Percentiles rank a stretch among this genome's conserved stretches.
These are phyloP conservation scores for Tylopilus felleus DNA, from an alignment of 768 basidiomycete species.

Conservation along the genomic window DNA sequence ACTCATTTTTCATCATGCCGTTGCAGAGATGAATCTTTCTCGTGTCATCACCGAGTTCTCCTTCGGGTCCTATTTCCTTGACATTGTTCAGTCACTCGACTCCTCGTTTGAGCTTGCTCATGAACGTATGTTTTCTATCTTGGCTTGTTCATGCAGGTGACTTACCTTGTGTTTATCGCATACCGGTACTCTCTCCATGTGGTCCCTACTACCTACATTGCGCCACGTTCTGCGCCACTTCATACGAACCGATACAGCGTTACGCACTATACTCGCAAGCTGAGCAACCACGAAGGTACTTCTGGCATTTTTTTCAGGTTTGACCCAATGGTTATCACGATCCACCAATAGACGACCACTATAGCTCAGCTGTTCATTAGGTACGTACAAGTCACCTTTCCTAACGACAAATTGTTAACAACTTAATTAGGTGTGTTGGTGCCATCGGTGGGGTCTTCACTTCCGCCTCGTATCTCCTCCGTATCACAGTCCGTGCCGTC, in stretches of 20 bases:
- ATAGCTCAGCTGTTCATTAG: conserved; percentile 80
- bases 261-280: conserved; percentile 80
- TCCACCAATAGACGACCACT: conserved; percentile 85
- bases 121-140: conserved; percentile 43
- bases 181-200: conserved; percentile 96
- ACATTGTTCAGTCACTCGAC: conserved; percentile 92
- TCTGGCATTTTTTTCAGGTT: conserved; percentile 99
- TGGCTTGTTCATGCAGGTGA: not conserved
- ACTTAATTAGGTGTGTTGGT: conserved; percentile 62
- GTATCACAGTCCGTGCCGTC: conserved; percentile 59
- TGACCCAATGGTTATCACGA: conserved; percentile 82
- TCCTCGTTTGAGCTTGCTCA: conserved; percentile 76
- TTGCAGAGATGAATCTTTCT: conserved; percentile 88
- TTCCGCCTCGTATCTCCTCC: conserved; percentile 75
- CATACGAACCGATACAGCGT: conserved; percentile 90
- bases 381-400: conserved; percentile 20
- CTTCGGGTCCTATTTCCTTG: conserved; percentile 94
- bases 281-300: conserved; percentile 72
- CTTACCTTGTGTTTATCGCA: conserved; percentile 61
- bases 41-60: conserved; percentile 97
- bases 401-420: not conserved
- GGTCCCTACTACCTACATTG: conserved; percentile 92
- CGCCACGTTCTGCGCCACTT: conserved; percentile 61
- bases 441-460: conserved; percentile 92
- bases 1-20: not conserved